Base-by-base conservation (phyloP, 305 asterid species). In the Rubia tinctorum region DNA sequence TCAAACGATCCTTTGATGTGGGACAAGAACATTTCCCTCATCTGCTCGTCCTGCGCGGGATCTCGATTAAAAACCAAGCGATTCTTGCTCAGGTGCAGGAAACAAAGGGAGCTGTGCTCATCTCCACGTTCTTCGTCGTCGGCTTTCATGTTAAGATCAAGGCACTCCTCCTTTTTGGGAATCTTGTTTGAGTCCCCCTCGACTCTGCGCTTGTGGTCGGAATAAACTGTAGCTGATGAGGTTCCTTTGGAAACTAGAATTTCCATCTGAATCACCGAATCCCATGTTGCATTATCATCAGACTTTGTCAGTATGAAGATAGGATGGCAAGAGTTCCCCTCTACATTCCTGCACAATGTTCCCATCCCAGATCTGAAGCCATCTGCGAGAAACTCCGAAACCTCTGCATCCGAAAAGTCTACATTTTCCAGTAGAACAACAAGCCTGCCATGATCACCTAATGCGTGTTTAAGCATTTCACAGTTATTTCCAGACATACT, bases 71-170 rank as follows among this genome's bases (percentile, higher is more conserved):
- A 68, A 64, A 82, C 77, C 11, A 84, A 80, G 15, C 85, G 67
- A 20, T 87, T 88, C 69, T 88, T 84, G 78, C 89, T 87, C 77
- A 77, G 76, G 23, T 81, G 82, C 1, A 88, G 80, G 72, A 88
- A 82, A 43, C 65, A 72, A 59, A 81, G 72, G 15, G 86, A 27
- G 45, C 39, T 75, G 42, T 75, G 79, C 15, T 25, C 69, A 7
- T 65, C 81, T 60, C 78, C 81, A 15, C 76, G 66, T 14, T 51
- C 81, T n/a, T 83, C 86, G 5, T 80, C 92, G 18, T 84, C 91
- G 1, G 86, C 92, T 71, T 73, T 85, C 30, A 89, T 64, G 76
- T 91, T 91, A 76, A 91, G 92, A 79, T 91, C 96, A 43, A 91
- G 39, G 63, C 58, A 51, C 22, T 51, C 58, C 58, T 17, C n/a